Evolutionary conservation across 805 yeast genomes (phyloP), one percentile per base, ranked within the genome.

Genomic region (Monosporozyma unispora): DNA sequence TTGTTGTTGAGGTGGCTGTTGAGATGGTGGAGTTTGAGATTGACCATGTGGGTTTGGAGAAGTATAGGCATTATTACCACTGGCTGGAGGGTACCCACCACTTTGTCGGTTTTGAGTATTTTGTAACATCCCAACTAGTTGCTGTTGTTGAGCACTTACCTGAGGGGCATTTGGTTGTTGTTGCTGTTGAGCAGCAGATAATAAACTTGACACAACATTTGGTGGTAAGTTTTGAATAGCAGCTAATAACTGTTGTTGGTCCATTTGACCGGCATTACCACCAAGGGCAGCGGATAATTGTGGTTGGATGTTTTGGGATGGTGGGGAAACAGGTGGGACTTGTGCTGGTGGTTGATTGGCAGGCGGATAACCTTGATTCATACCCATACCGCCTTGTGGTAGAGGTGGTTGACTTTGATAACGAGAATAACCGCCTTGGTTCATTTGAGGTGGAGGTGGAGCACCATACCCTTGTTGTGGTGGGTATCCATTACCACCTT

Each of bases 141-240:
- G 64, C 42, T 58, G 65, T 22, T 52, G 62, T 41, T 54, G 60
- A 14, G 35, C 35, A 31, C 35, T 31, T 7, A 16, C 35, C 38
- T 57, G 66, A 14, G 35, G 35, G 7, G 35, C 35, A 18, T 57
- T 63, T 37, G 56, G 68, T 46, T 54, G 62, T 39, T 63, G 68
- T 43, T 56, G 68, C 48, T 64, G 65, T 49, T 67, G 69, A 3
- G 69, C 69, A 49, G 60, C 57, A 6, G 63, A 55, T 18, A 66
- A 49, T 37, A 67, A 50, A 47, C 54, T 61, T 6, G 67, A 58
- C 4, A 66, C 63, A 19, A 65, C 66, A 46, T 60, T 61, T 42
- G 70, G 68, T 12, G 70, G 70, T 21, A 66, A 47, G 44, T 60
- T 64, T 52, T 67, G 69, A 25, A 66, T 57, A 4, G 68, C 67